Evolutionary conservation across 2,329 filamentous ascomycete species (phyloP), one percentile per base, ranked within the genome.

Genomic region (Colletotrichum salicis): DNA sequence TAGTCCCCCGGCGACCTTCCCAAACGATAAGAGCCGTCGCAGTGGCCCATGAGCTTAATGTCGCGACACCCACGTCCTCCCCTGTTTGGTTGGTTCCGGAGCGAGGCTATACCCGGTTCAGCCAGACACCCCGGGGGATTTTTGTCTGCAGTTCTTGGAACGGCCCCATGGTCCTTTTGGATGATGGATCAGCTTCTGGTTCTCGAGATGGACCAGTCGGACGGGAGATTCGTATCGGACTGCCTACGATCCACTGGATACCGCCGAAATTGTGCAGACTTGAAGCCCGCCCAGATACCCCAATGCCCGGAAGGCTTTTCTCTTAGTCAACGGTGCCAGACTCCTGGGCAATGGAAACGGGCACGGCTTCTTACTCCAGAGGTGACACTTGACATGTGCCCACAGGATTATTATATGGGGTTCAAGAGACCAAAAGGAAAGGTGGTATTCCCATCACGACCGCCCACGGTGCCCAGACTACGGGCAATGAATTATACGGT

Each of bases 81-180:
- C 67, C 11, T 55, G 31, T 45, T 58, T 72, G 70, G 67, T 71
- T 72, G 70, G 67, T 63, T 29, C 52, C 33, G 45, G 45, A 13
- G 24, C n/a, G 55, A 64, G 33, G 33, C 65, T 27, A 70, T 69
- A 45, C 70, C 70, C 35, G 13, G 70, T 69, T 56, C 29, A 62
- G 65, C 24, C 29, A 57, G 31, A 52, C 13, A 71, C 33, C 70
- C 70, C 61, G 61, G 70, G 67, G 70, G 67, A 72, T 71, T 72
- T 72, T 72, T 72, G 70, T 71, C 58, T 67, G 70, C 70, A 72
- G 67, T 65, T 63, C 70, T 72, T 72, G 70, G 70, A 69, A 69
- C 41, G 58, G 27, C 45, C 31, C 68, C 68, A 68, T 71, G 64
- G 57, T 8, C 57, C 68, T 62, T 71, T 62, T 60, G 35, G 27